Conservation (phyloP, 139 green algal genomes). For the Zygnema cylindricum region DNA sequence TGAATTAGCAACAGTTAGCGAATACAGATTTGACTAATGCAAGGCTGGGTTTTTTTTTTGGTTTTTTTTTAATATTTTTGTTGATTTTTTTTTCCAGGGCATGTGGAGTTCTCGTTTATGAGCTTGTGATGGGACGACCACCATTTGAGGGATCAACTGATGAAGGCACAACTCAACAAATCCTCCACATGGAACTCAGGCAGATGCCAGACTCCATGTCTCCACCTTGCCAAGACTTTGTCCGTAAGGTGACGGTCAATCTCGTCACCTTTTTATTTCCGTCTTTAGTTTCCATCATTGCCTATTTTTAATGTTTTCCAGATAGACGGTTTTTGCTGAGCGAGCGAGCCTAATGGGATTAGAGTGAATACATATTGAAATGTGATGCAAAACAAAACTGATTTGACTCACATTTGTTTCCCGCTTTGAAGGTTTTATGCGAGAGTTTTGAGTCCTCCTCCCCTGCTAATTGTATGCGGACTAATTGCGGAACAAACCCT, state of each 20-base stretch:
- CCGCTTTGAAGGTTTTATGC: background rate
- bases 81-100: slow-evolving; percentile 39
- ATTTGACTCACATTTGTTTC: background rate
- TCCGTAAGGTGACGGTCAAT: slow-evolving; percentile 7
- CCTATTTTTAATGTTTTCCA: too few species aligned
- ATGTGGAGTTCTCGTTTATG: slow-evolving; percentile 82
- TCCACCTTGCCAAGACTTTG: slow-evolving; percentile 27
- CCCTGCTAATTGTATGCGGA: background rate
- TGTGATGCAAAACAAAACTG: background rate
- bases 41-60: too few species aligned
- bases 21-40: too few species aligned
- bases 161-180: slow-evolving; percentile 67
- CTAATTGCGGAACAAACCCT: background rate
- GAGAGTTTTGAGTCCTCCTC: background rate
- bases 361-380: too few species aligned
- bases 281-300: background rate
- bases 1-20: too few species aligned
- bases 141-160: slow-evolving; percentile 72
- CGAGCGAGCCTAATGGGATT: background rate
- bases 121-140: slow-evolving; percentile 79
- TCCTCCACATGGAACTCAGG: slow-evolving; percentile 46
- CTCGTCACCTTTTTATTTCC: background rate
- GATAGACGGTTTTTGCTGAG: background rate
- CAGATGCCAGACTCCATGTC: slow-evolving; percentile 38
- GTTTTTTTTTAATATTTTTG: too few species aligned